Evolutionary conservation across 495 filamentous ascomycete species (phyloP), one percentile per base, ranked within the genome.

Genomic region (Aspergillus leporis): DNA sequence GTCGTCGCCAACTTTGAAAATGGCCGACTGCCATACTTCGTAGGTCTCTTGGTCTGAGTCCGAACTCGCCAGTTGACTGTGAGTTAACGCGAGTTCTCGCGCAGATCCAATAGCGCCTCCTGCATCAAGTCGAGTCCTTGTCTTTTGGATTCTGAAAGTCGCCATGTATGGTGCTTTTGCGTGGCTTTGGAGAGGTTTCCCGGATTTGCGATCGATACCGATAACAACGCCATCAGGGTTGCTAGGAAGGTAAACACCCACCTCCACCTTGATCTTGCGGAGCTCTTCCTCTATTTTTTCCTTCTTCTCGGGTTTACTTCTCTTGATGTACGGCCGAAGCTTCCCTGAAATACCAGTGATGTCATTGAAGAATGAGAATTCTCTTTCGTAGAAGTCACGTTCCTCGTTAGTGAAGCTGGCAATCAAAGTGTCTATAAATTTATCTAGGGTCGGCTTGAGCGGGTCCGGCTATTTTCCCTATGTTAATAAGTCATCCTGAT

Each of bases 1-100:
- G 70, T 99, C 95, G 68, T 99, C 95, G 19, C 95, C 95, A 55
- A 99, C 95, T 72, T 99, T 99, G 85, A 99, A 99, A 69, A 99
- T 99, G 16, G 95, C 95, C 3, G 93, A 96, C 73, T 98, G 94
- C 95, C 94, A 97, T 14, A 96, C 88, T 72, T 98, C 95, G 55
- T 92, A 86, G 0, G 89, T 89, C 57, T 82, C 73, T 51, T 66
- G 63, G 16, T 75, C 66, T 1, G 71, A 66, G 12, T 66, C 49
- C 14, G n/a, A 22, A 14, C 8, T 32, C 10, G 23, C 28, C 4
- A 21, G 8, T 25, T 40, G 7, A 18, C 19, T 10, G 6, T 28
- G 41, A 12, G 43, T 30, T 30, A 36, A 34, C 10, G 28, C 19
- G 6, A 25, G 30, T 6, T 34, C 22, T 49, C 13, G 5, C 8